Base-by-base conservation (phyloP, 2,329 filamentous ascomycete genomes). In the Alternaria angustiovoidea region DNA sequence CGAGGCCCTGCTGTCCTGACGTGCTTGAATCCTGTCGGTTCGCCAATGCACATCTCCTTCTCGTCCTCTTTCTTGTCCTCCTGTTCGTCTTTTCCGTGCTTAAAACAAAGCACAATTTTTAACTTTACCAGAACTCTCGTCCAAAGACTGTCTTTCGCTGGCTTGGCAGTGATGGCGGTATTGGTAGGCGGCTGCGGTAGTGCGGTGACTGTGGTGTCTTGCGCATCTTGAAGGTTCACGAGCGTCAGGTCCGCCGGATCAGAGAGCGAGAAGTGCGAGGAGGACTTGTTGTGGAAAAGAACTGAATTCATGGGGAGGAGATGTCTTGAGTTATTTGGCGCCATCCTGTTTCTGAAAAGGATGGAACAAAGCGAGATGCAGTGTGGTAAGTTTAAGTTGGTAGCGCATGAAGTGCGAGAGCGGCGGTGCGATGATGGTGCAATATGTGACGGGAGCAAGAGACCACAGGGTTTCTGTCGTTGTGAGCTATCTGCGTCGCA, bases 141-240 rank as follows among this genome's bases (percentile, higher is more conserved):
- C 59, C 62, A 60, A 4, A 53, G 7, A 4, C 42, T 24, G 7
- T 47, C 12, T n/a, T 48, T 47, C 4, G 7, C 3, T 4, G 20
- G 5, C 2, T 16, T 24, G 28, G 42, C n/a, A 11, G 24, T 20
- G 16, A 7, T 22, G 26, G 30, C n/a, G 16, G 18, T 22, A 24
- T 7, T 11, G 24, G 26, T 5, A 12, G 44, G 34, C 1, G 52
- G 47, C 8, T 24, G 43, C 0, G 66, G 66, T 5, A 68, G 53
- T 1, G 66, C 66, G 6, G 66, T 68, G 3, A 67, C 51, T 4
- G 14, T 60, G 16, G 24, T 51, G 20, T 66, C 60, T 28, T 57
- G 54, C 4, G 60, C 61, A 5, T 65, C 63, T 26, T 46, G 38
- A 4, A 66, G 36, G 20, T 65, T 56, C 1, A 38, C 57, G 9